These are phyloP conservation scores for Spathaspora sp. DNA, from an alignment of 805 yeast genomes.

Conservation along the genomic window DNA sequence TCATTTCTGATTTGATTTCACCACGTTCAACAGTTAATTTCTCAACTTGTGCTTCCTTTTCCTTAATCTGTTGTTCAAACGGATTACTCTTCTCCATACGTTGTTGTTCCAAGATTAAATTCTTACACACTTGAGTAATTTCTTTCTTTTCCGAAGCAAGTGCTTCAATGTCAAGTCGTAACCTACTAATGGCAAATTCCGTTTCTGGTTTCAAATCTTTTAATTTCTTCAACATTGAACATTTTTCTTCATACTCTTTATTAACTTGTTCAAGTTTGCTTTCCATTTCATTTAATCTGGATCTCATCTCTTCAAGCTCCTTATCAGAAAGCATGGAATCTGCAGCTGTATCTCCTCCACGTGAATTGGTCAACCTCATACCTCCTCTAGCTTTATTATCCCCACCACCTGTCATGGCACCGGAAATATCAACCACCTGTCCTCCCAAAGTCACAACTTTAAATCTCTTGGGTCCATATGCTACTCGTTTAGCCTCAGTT, in stretches of 20 bases:
- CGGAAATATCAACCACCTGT: slow-evolving; percentile 84
- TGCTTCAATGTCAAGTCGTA: slow-evolving; percentile 62
- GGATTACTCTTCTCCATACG: slow-evolving; percentile 20
- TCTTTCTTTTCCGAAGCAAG: slow-evolving; percentile 50
- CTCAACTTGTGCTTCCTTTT: slow-evolving; percentile 20
- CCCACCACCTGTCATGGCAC: slow-evolving; percentile 98
- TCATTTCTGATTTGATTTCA: slow-evolving; percentile 50
- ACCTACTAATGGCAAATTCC: slow-evolving; percentile 56
- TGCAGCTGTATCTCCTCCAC: slow-evolving; percentile 9
- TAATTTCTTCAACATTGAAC: slow-evolving; percentile 50
- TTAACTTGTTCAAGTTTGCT: slow-evolving; percentile 46
- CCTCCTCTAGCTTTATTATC: slow-evolving; percentile 64
- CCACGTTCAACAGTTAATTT: slow-evolving; percentile 14
- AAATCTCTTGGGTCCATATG: slow-evolving; percentile 76
- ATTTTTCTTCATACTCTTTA: slow-evolving; percentile 56
- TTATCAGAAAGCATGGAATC: slow-evolving; percentile 45
- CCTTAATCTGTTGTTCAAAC: slow-evolving; percentile 38
- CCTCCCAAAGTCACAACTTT: slow-evolving; percentile 94
- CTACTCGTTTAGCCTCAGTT: slow-evolving; percentile 80
- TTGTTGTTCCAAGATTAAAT: slow-evolving; percentile 37
- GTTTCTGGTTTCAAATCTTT: slow-evolving; percentile 69
- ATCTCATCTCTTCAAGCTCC: slow-evolving; percentile 52
- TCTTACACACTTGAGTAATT: slow-evolving; percentile 41
- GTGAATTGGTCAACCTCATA: slow-evolving; percentile 51
- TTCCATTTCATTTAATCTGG: slow-evolving; percentile 53